Evolutionary conservation across 495 filamentous ascomycete genomes (phyloP), one percentile per base, ranked within the genome.

Genomic region (Haplographium delicatum): DNA sequence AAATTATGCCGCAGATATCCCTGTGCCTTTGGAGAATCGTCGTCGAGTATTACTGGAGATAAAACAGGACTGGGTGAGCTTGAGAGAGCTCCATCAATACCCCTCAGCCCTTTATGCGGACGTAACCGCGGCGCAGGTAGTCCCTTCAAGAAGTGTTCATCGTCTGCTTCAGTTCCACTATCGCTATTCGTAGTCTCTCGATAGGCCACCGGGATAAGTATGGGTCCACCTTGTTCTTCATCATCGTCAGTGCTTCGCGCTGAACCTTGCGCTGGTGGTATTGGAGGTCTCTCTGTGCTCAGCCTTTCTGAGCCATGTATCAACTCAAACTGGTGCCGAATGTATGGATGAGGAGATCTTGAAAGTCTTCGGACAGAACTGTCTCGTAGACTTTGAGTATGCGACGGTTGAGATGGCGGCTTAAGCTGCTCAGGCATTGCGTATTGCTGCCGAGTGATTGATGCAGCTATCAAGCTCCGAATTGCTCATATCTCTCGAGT

Each of bases 91-190:
- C 75, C 74, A 47, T 77, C 78, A 44, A 58, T 64, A 5, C 73
- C 78, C 35, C 76, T 67, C 23, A 95, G 66, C 2, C 90, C 90
- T 60, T 96, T 96, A 48, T 82, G 80, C 15, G 81, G 75, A 30
- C 83, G 74, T 13, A 75, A 48, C 22, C 78, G 83, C 1, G 90
- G 86, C 0, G 89, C 85, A 1, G 90, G 90, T 25, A 95, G 65
- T 4, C 89, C 86, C 61, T 83, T 88, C 55, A 95, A 72, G 54
- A 90, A 79, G 53, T 79, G 73, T 44, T 95, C 89, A 71, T 96
- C 90, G 60, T 96, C 88, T 13, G 90, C 88, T 60, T 96, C 89
- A 9, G 89, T 94, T 39, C 90, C 89, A 61, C 88, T 93, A 45
- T 95, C 88, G 66, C 88, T 93, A 10, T 78, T 75, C 5, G 81